Percentiles rank a stretch among this genome's conserved stretches.
Conservation (phyloP, 805 yeast species). For the Barnettozyma salicaria region DNA sequence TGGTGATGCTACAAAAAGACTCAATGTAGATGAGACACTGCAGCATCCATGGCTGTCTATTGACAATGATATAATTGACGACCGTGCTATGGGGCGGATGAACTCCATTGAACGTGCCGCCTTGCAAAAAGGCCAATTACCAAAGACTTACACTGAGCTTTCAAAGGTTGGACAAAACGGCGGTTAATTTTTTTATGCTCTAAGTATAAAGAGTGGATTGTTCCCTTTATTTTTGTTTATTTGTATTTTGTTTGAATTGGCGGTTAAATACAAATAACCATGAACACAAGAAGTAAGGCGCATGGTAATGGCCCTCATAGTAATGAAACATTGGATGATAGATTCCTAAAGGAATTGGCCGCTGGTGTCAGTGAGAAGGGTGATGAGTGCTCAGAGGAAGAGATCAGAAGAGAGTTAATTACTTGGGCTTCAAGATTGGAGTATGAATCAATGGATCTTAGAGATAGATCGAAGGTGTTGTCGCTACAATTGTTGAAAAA, state of each 20-base stretch:
- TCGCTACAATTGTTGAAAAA: conserved; percentile 14
- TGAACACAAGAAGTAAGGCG: no score
- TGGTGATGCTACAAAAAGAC: conserved; percentile 63
- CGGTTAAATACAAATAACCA: not conserved
- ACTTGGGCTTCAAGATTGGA: conserved; percentile 49
- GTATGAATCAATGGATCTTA: conserved; percentile 39
- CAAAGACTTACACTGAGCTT: conserved; percentile 35
- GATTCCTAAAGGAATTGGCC: conserved; percentile 1
- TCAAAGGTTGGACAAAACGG: conserved; percentile 24
- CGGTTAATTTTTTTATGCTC: conserved; percentile 7
- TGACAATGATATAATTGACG: conserved; percentile 1
- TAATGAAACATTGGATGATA: no score
- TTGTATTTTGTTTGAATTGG: not conserved
- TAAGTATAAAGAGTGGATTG: conserved; percentile 1
- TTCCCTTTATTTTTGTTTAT: not conserved
- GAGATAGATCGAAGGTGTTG: conserved; percentile 26
- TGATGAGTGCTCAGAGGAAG: conserved; percentile 17
- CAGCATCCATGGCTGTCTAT: conserved; percentile 77
- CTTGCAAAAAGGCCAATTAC: conserved; percentile 11
- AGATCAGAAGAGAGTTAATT: conserved; percentile 31
- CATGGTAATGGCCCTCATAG: no score
- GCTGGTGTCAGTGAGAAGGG: not conserved
- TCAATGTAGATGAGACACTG: conserved; percentile 78
- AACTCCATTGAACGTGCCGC: conserved; percentile 1
- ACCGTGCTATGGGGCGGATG: conserved; percentile 2